Evolutionary conservation across 2,329 filamentous ascomycete genomes (phyloP).

Genomic region (Beauveria bassiana): DNA sequence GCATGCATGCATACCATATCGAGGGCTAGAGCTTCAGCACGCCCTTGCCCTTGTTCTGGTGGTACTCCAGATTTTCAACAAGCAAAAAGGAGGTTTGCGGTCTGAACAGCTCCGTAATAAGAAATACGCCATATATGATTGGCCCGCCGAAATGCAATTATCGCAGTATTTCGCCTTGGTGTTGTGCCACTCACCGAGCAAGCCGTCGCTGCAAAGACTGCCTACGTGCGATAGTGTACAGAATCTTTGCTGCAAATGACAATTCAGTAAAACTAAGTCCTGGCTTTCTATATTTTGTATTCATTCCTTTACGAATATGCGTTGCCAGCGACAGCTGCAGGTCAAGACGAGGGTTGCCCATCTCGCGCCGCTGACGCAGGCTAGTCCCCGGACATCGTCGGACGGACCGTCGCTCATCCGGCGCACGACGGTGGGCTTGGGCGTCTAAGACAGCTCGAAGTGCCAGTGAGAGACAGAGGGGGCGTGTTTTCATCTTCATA

Average conservation of each 20-base stretch:
- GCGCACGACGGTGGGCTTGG: not conserved
- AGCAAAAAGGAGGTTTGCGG: not conserved
- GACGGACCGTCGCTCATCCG: conserved; percentile 6
- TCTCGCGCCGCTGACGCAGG: not conserved
- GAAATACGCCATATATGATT: not conserved
- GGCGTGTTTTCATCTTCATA: not conserved
- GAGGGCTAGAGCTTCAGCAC: not conserved
- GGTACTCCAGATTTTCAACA: not conserved
- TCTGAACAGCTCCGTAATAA: not conserved
- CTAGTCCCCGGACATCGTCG: conserved; percentile 1
- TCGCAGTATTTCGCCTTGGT: not conserved
- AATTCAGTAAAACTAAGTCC: too few relatives aligned
- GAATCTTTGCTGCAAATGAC: too few relatives aligned
- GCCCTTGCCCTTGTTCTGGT: not conserved
- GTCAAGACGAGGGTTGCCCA: not conserved
- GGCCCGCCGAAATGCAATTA: not conserved
- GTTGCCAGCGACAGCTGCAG: too few relatives aligned
- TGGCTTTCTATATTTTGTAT: too few relatives aligned
- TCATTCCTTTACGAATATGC: too few relatives aligned
- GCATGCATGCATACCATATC: not conserved
- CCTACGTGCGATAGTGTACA: too few relatives aligned
- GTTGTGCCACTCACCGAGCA: not conserved
- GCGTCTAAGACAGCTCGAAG: not conserved
- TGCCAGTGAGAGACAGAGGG: not conserved
- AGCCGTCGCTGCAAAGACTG: not conserved